Evolutionary conservation across 495 filamentous ascomycete species (phyloP).

Genomic region (Aspergillus heteromorphus): DNA sequence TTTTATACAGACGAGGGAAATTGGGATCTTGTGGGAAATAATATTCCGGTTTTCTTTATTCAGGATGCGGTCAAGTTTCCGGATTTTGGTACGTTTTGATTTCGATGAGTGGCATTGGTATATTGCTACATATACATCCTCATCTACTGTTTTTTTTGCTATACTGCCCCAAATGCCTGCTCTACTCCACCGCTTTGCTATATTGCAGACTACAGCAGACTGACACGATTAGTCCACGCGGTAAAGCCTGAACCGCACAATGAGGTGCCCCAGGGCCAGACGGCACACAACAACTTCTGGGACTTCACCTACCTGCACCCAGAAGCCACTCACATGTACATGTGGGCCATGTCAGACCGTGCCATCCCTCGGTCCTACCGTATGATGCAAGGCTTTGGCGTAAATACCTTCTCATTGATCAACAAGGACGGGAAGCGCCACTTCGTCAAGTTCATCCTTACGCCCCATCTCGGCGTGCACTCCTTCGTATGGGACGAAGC

Average conservation of each 20-base stretch:
- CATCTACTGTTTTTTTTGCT: no score
- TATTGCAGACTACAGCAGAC: slow-evolving; percentile 4
- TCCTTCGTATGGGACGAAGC: slow-evolving; percentile 71
- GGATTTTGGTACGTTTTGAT: slow-evolving; percentile 44
- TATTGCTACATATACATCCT: no score
- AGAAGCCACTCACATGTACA: slow-evolving; percentile 73
- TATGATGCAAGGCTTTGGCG: slow-evolving; percentile 80
- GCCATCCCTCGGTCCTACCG: slow-evolving; percentile 65
- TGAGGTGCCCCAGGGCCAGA: slow-evolving; percentile 51
- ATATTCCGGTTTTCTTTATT: slow-evolving; percentile 62
- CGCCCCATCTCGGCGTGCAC: slow-evolving; percentile 65
- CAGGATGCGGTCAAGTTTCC: slow-evolving; percentile 62
- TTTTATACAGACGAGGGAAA: slow-evolving; percentile 39
- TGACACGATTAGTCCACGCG: slow-evolving; percentile 54
- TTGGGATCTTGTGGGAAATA: slow-evolving; percentile 62
- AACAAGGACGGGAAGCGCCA: slow-evolving; percentile 57
- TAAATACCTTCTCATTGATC: slow-evolving; percentile 65
- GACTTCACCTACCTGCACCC: slow-evolving; percentile 43
- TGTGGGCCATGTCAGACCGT: slow-evolving; percentile 74
- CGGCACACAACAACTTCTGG: slow-evolving; percentile 45
- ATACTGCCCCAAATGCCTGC: no score
- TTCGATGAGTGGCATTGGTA: no score
- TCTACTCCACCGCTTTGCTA: no score
- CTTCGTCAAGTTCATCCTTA: slow-evolving; percentile 73
- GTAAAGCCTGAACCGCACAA: slow-evolving; percentile 68